Evolutionary conservation across 2,329 filamentous ascomycete species (phyloP).

Genomic region (Aspergillus sp.): DNA sequence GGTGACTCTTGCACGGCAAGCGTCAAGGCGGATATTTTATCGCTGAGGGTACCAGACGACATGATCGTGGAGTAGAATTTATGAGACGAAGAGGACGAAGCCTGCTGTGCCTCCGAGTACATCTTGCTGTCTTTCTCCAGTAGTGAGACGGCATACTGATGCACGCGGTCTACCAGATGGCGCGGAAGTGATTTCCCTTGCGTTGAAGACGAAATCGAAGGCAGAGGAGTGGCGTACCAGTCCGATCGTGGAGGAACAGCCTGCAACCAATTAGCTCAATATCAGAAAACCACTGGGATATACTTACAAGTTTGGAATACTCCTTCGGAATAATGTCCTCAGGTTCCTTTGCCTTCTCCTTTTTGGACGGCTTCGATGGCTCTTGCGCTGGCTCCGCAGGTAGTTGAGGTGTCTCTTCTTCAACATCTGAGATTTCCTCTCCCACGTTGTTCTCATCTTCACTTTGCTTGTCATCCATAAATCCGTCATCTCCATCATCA

Average conservation of each 20-base stretch:
- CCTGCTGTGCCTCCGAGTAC: slow-evolving; percentile 62
- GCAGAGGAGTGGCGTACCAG: slow-evolving; percentile 55
- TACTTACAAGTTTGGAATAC: slow-evolving; percentile 26
- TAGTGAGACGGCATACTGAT: slow-evolving; percentile 60
- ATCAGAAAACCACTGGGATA: too few relatives aligned
- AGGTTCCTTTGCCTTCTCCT: slow-evolving; percentile 9
- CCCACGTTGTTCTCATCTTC: slow-evolving; percentile 23
- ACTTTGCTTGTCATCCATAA: slow-evolving; percentile 20
- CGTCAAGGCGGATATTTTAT: slow-evolving; percentile 92
- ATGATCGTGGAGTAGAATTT: slow-evolving; percentile 97
- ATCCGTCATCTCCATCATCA: slow-evolving; percentile 18
- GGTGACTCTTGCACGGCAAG: slow-evolving; percentile 93
- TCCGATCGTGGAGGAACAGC: slow-evolving; percentile 54
- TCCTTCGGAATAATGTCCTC: slow-evolving; percentile 25
- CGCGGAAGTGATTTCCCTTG: slow-evolving; percentile 40
- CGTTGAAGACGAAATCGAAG: slow-evolving; percentile 42
- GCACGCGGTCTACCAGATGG: slow-evolving; percentile 47
- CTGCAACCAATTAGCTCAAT: slow-evolving; percentile 31
- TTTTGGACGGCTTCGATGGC: slow-evolving; percentile 11
- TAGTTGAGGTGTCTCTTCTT: slow-evolving; percentile 18
- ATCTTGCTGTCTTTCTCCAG: slow-evolving; percentile 67
- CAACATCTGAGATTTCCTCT: slow-evolving; percentile 19
- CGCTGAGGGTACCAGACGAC: slow-evolving; percentile 87
- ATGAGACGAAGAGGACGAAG: slow-evolving; percentile 74
- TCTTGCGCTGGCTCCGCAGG: slow-evolving; percentile 15